Evolutionary conservation across 129 eudicot genomes (phyloP).

Genomic region (Artemisia annua): DNA sequence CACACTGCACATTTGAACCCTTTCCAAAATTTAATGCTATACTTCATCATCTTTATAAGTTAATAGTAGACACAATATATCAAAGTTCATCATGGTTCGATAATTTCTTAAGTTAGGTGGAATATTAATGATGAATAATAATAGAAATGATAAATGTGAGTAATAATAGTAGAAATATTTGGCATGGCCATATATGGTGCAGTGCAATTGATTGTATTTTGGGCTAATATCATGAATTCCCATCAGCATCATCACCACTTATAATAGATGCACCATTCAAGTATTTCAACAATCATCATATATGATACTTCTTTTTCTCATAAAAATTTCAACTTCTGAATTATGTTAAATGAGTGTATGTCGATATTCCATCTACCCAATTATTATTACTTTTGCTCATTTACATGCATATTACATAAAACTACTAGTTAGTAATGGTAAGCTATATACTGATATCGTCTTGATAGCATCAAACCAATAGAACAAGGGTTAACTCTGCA

Average conservation of each 20-base stretch:
- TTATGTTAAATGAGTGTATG: no score
- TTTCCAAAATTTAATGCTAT: neutral
- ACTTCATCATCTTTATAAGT: neutral
- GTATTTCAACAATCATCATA: constrained; percentile 27
- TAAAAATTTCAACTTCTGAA: no score
- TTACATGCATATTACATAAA: no score
- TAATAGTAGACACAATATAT: neutral
- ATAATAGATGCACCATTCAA: constrained; percentile 21
- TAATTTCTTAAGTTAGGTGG: constrained; percentile 21
- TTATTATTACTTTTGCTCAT: no score
- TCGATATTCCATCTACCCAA: no score
- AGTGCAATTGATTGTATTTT: constrained; percentile 33
- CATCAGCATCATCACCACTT: constrained; percentile 29
- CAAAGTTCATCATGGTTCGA: neutral
- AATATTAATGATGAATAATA: constrained; percentile 8
- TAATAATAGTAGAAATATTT: constrained; percentile 1
- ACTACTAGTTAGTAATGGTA: no score
- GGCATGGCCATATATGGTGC: constrained; percentile 26
- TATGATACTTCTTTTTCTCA: constrained; percentile 11
- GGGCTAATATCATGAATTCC: constrained; percentile 26
- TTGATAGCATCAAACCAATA: no score
- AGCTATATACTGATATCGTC: no score
- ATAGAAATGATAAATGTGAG: neutral
- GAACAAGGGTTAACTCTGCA: no score
- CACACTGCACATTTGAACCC: no score